Base-by-base conservation (phyloP, 495 filamentous ascomycete genomes). In the Tricharina praecox region DNA sequence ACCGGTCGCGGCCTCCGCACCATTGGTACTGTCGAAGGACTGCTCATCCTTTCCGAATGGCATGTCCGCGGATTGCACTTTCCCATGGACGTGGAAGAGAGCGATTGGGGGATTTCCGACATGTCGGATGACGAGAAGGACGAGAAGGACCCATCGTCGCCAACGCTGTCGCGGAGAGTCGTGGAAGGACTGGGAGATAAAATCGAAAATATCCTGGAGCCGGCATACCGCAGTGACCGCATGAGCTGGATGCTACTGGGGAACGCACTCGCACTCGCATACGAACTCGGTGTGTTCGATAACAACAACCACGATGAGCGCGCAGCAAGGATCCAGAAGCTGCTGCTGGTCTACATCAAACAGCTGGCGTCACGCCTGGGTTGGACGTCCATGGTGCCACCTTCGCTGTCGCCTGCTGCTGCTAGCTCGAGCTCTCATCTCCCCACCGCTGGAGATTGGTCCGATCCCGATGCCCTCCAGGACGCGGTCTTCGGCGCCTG, bases 201-300 rank as follows among this genome's bases (percentile, higher is more conserved):
- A 20, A 88, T 94, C 45, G 84, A 86, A 56, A 86, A 84, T 59
- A 96, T 90, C 82, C 74, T 93, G 24, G 90, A 96, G 61, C 90
- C 90, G 16, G 56, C 55, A 8, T 59, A 59, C 25, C 69, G 88
- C 52, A 93, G 84, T 50, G 90, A 97, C 52, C 80, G 87, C 33
- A 93, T 97, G 86, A 93, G 84, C 53, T 95, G 90, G 92, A 96
- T 94, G 84, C 62, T 97, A 11, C 72, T 97, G 38, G 90, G 85
- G 49, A 90, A 82, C 24, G 85, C 85, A 3, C 77, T 90, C 66
- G 78, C 85, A 1, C 67, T 97, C 30, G 82, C 86, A 0, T 92
- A 90, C 49, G 90, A 97, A 63, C 73, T 97, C 15, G 90, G 90
- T 13, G 83, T 97, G 2, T 97, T 96, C 48, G 90, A 95, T 50